phyloP scores from a whole-genome alignment of 257 asterid species.

The Rhazya stricta region DNA sequence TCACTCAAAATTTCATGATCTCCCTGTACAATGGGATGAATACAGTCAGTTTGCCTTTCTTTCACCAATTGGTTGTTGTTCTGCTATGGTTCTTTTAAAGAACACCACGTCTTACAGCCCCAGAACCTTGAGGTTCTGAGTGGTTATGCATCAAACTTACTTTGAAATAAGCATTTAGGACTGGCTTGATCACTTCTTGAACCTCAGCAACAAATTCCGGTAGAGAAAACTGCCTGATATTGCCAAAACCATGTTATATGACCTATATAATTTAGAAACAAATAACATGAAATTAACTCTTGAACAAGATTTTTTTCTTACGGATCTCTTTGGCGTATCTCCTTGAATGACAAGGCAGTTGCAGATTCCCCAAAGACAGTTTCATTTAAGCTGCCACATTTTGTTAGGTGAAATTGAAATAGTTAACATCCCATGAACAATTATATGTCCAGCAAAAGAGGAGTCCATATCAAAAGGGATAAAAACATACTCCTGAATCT shows the following conservation, averaged over 20 bases:
- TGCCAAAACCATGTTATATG: constrained; percentile 8
- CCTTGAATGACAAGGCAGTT: constrained; percentile 90
- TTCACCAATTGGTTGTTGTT: no score
- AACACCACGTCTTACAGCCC: not conserved
- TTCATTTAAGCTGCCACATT: constrained; percentile 66
- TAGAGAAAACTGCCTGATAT: constrained; percentile 69
- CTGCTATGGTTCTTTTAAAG: not conserved
- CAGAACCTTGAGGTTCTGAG: not conserved
- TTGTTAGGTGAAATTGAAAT: constrained; percentile 19
- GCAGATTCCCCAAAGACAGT: constrained; percentile 93
- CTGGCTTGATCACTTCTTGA: constrained; percentile 89
- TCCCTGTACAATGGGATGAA: constrained; percentile 41
- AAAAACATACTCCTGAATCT: constrained; percentile 77
- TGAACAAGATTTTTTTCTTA: constrained; percentile 25
- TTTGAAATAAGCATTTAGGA: constrained; percentile 78
- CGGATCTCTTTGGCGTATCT: constrained; percentile 94
- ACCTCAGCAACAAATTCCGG: constrained; percentile 96
- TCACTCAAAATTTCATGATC: constrained; percentile 55
- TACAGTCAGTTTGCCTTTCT: not conserved
- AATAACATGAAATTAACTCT: not conserved
- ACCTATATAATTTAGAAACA: not conserved
- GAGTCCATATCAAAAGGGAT: not conserved
- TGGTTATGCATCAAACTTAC: constrained; percentile 36
- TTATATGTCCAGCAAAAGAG: not conserved
- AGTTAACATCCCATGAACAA: constrained; percentile 5